These are phyloP conservation scores for Emmonsiellopsis sp. DNA, from an alignment of 2,329 filamentous ascomycete genomes.

Conservation along the genomic window DNA sequence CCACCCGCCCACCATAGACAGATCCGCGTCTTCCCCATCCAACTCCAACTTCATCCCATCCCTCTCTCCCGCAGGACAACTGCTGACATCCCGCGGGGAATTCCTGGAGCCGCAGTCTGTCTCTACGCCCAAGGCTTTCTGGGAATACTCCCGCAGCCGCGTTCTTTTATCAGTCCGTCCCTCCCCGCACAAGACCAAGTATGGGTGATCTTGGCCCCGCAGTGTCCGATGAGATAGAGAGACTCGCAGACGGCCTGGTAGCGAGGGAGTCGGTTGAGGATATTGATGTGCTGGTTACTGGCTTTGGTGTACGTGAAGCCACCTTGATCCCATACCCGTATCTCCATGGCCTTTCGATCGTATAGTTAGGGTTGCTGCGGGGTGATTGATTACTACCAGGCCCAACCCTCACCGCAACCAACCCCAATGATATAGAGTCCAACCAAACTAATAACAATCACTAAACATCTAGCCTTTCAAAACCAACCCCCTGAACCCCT, in stretches of 20 bases:
- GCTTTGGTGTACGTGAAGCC: constrained; percentile 30
- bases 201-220: constrained; percentile 8
- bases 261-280: constrained; percentile 31
- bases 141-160: not conserved
- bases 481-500: constrained; percentile 64
- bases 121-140: not conserved
- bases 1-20: too few species aligned
- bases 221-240: not conserved
- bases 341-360: constrained; percentile 3
- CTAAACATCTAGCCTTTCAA: constrained; percentile 58
- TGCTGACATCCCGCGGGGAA: too few species aligned
- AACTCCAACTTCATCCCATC: too few species aligned
- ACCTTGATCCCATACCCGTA: not conserved
- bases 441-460: not conserved
- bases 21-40: not conserved
- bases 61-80: too few species aligned
- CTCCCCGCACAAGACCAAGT: not conserved
- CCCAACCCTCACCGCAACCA: not conserved
- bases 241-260: constrained; percentile 6
- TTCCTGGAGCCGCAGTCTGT: not conserved
- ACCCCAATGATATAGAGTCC: not conserved
- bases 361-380: not conserved
- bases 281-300: constrained; percentile 37
- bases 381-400: not conserved
- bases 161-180: not conserved